Conservation (phyloP, 805 yeast genomes). For the Tetrapisispora nanseiensis region DNA sequence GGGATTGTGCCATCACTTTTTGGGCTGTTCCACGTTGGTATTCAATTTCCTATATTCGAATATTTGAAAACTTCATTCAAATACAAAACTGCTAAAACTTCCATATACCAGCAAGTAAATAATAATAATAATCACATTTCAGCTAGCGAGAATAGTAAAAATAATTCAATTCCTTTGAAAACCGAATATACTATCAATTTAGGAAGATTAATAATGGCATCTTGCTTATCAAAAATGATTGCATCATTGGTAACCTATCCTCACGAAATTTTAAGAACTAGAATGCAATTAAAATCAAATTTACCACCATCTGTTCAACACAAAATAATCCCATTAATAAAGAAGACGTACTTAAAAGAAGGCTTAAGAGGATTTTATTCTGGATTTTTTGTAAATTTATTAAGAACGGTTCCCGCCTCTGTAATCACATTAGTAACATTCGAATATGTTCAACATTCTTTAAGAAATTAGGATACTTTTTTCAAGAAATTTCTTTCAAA, state of each 20-base stretch:
- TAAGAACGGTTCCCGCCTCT: constrained; percentile 88
- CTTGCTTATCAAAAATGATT: constrained; percentile 73
- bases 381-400: constrained; percentile 77
- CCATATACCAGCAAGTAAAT: background rate
- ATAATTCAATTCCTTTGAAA: background rate
- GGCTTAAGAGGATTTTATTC: constrained; percentile 80
- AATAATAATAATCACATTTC: background rate
- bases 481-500: no score
- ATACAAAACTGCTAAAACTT: constrained; percentile 14
- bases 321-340: constrained; percentile 20
- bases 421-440: constrained; percentile 93
- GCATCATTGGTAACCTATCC: constrained; percentile 90
- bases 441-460: constrained; percentile 61
- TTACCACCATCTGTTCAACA: constrained; percentile 19
- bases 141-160: no score
- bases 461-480: constrained; percentile 22
- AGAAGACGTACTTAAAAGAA: constrained; percentile 38
- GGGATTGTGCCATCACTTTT: constrained; percentile 86
- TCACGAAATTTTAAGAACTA: constrained; percentile 86
- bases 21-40: constrained; percentile 88
- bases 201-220: constrained; percentile 48
- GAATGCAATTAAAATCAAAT: constrained; percentile 57
- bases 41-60: constrained; percentile 92
- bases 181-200: constrained; percentile 22
- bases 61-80: constrained; percentile 50